Evolutionary conservation across 371 early-diverging fungal genomes (phyloP), one percentile per base, ranked within the genome.

Genomic region (Rhizomucor miehei): DNA sequence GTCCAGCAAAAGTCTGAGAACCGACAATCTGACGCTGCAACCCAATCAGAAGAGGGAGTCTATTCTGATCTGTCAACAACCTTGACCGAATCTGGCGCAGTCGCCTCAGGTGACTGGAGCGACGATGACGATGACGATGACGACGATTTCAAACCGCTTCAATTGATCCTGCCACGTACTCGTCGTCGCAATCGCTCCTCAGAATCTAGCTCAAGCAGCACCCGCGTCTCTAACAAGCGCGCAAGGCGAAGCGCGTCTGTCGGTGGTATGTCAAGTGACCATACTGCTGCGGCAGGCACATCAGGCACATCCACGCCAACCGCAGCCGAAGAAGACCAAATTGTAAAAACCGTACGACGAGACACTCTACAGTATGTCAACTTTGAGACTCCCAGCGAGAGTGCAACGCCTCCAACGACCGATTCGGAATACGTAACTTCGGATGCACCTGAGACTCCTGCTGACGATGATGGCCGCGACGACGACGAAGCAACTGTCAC

Each of bases 41-140:
- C 36, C 19, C 39, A 40, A 47, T 21, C 17, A 19, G 34, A 23
- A 11, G 48, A 48, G 17, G 23, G 52, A 25, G 6, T 48, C 5
- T 43, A 46, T 5, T 23, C 25, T 39, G 19, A 40, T 25, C 35
- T 24, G 35, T 11, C 48, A 46, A 44, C 40, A 38, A 36, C 23
- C 6, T 25, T 21, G 14, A 8, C 39, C 0, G 54, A 40, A n/a
- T 14, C 44, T n/a, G 10, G 24, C 12, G 21, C 9, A n/a, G 23
- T 43, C 1, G 43, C 29, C 35, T 17, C 48, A 13, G 35, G 6
- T 1, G n/a, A 16, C n/a, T 38, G 16, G 17, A 14, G n/a, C 13
- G 37, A 35, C 13, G 51, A 39, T 1, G 46, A 46, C 6, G 51
- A 51, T 1, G 46, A 46, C 6, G 51, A 51, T 2, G 51, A 39